Evolutionary conservation across 2,329 filamentous ascomycete species (phyloP).

Genomic region (Penicillium sp.): DNA sequence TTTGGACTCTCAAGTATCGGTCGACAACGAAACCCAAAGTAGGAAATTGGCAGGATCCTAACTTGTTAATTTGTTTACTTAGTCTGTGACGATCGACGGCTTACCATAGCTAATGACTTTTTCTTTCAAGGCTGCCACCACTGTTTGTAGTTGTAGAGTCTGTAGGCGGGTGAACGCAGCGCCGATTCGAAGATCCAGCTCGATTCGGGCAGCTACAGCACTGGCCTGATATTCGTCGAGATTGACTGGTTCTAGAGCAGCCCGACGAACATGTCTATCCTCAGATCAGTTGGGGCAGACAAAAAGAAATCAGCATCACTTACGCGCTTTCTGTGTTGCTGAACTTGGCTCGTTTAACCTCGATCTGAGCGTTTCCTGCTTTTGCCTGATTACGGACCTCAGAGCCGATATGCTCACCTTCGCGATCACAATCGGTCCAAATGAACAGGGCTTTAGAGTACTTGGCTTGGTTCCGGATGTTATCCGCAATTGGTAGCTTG

Average conservation of each 20-base stretch:
- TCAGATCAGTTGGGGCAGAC: neutral
- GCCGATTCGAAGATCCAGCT: slow-evolving; percentile 88
- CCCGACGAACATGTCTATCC: slow-evolving; percentile 75
- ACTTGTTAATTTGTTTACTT: neutral
- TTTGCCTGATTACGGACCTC: slow-evolving; percentile 82
- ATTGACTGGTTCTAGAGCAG: slow-evolving; percentile 71
- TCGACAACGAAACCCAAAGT: slow-evolving; percentile 97
- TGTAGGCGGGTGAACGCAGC: slow-evolving; percentile 89
- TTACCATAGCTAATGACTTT: slow-evolving; percentile 77
- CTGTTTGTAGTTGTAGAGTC: slow-evolving; percentile 69
- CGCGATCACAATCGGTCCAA: slow-evolving; percentile 98
- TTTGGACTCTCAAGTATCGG: slow-evolving; percentile 87
- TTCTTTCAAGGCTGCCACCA: slow-evolving; percentile 65
- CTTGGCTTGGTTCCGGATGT: slow-evolving; percentile 76
- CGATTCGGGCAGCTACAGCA: slow-evolving; percentile 84
- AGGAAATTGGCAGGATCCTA: slow-evolving; percentile 91
- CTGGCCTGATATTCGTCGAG: slow-evolving; percentile 84
- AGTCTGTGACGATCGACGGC: slow-evolving; percentile 4
- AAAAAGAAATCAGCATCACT: slow-evolving; percentile 29
- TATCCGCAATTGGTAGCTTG: slow-evolving; percentile 76
- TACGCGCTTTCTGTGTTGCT: slow-evolving; percentile 93
- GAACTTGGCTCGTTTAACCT: slow-evolving; percentile 83
- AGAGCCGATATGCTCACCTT: slow-evolving; percentile 92
- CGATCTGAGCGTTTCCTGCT: slow-evolving; percentile 68
- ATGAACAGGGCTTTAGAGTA: slow-evolving; percentile 77